Conservation (phyloP, 1,284 basidiomycete genomes). For the Cutaneotrichosporon sp. region DNA sequence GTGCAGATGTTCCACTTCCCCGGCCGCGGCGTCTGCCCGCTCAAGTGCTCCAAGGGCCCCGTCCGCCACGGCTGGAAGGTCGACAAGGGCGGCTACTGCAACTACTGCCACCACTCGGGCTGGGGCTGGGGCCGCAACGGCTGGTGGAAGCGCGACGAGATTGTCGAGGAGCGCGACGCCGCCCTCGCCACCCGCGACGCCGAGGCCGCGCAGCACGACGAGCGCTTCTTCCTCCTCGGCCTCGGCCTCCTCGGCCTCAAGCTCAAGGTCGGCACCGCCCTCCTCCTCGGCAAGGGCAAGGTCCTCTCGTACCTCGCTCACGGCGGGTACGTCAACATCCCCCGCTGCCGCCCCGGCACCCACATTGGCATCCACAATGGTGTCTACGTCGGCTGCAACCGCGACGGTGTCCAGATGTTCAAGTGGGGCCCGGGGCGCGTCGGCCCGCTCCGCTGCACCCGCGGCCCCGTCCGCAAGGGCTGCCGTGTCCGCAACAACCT, state of each 20-base stretch:
- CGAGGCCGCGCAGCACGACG: background rate
- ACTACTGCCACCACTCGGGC: slow-evolving; percentile 4
- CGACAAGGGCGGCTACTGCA: background rate
- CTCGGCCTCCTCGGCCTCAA: slow-evolving; percentile 8
- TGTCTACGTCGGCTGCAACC: slow-evolving; percentile 9
- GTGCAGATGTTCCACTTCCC: slow-evolving; percentile 15
- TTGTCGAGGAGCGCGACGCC: background rate
- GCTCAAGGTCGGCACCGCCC: slow-evolving; percentile 4
- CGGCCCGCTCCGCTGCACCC: background rate
- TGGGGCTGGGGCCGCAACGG: background rate
- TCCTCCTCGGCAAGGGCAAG: slow-evolving; percentile 8
- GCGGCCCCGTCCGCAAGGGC: background rate
- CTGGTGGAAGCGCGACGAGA: slow-evolving; percentile 1
- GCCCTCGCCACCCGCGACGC: background rate
- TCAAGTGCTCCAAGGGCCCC: slow-evolving; percentile 5
- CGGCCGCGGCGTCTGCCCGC: slow-evolving; percentile 1
- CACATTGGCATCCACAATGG: slow-evolving; percentile 11
- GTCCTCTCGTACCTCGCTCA: background rate
- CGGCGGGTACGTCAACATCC: slow-evolving; percentile 7
- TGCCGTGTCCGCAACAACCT: slow-evolving; percentile 4
- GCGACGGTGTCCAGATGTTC: slow-evolving; percentile 10
- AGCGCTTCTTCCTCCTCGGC: slow-evolving; percentile 12
- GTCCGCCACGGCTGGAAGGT: background rate
- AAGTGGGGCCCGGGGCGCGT: slow-evolving; percentile 6
- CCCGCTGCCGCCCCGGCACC: slow-evolving; percentile 9